Base-by-base conservation (phyloP, 306 rosid species). In the Delonix regia region DNA sequence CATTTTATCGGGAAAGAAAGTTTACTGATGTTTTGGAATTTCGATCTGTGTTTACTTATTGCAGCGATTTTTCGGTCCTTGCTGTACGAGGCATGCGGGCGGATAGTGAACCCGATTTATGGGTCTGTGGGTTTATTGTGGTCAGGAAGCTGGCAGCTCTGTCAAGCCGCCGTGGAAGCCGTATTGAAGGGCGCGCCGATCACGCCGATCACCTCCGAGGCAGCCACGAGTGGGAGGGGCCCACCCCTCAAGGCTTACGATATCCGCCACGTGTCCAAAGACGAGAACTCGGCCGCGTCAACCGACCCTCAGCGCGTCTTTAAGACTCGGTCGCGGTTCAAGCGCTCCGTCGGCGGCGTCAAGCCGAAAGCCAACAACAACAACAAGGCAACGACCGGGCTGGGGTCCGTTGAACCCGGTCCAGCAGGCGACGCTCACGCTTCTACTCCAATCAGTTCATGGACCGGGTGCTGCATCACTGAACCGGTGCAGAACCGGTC, bases 141-240 rank as follows among this genome's bases (percentile, higher is more conserved):
- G 99, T 92, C 98, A 1, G 98, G 99, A 16, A 91, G 95, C 69
- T 95, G 99, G 99, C 97, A 92, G 76, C 95, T 95, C 2, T 95
- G 99, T 68, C 99, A 95, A 48, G 86, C 90, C 39, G 99, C 98
- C 4, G 99, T 95, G 2, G 99, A 95, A 73, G 92, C 97, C 25
- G 98, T 95, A 41, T 85, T 95, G 33, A 91, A 89, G 55, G 99
- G 99, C 3, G 86, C 86, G 12, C 94, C 97, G 61, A 90, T 94
- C 59, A 94, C 92, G 6, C 93, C 99, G 74, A 92, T 94, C 6
- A 85, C 94, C 1, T 89, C 97, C 0, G 97, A 94, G 65, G 93
- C 93, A 0, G 97, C 97, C 9, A 84, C 94, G 0, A 85, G 22
- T 1, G 91, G 89, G 42, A 87, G 91, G 7, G 97, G 99, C 8